These are phyloP conservation scores for Lasiodiplodia sp. DNA, from an alignment of 2,329 filamentous ascomycete genomes.

Conservation along the genomic window DNA sequence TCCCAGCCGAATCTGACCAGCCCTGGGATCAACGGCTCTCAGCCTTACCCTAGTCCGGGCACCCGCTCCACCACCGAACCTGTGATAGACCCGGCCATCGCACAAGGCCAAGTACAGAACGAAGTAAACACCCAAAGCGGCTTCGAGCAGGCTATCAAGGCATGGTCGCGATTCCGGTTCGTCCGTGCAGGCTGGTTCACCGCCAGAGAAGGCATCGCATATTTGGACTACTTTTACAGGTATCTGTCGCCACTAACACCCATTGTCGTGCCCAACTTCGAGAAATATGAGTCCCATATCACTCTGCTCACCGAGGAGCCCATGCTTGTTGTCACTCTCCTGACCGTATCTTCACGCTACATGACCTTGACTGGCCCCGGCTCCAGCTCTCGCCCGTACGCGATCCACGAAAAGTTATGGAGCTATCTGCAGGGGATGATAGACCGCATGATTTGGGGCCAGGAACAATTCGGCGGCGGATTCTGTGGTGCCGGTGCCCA, in stretches of 20 bases:
- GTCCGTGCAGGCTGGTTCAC: conserved; percentile 98
- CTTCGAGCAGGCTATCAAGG: conserved; percentile 72
- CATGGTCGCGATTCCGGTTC: conserved; percentile 93
- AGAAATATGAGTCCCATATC: conserved; percentile 78
- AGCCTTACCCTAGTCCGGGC: conserved; percentile 36
- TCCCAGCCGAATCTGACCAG: conserved; percentile 46
- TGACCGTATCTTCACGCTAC: conserved; percentile 91
- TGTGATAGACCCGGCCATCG: conserved; percentile 43
- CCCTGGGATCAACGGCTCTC: conserved; percentile 38
- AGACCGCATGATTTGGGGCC: conserved; percentile 91
- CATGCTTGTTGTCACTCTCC: conserved; percentile 86
- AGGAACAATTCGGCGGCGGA: conserved; percentile 91
- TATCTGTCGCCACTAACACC: conserved; percentile 91
- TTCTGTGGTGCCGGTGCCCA: conserved; percentile 77
- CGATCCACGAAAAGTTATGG: conserved; percentile 96
- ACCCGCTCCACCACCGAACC: conserved; percentile 38
- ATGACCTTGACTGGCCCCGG: conserved; percentile 80
- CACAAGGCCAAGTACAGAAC: conserved; percentile 7
- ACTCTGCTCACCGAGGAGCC: conserved; percentile 89
- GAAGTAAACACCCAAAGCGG: conserved; percentile 40
- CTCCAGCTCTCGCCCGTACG: conserved; percentile 81
- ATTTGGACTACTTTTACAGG: conserved; percentile 95
- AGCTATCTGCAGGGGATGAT: conserved; percentile 94
- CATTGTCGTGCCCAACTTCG: conserved; percentile 90
- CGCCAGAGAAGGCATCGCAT: conserved; percentile 88